Evolutionary conservation across 2,329 filamentous ascomycete species (phyloP).

Genomic region (Alternaria solani): DNA sequence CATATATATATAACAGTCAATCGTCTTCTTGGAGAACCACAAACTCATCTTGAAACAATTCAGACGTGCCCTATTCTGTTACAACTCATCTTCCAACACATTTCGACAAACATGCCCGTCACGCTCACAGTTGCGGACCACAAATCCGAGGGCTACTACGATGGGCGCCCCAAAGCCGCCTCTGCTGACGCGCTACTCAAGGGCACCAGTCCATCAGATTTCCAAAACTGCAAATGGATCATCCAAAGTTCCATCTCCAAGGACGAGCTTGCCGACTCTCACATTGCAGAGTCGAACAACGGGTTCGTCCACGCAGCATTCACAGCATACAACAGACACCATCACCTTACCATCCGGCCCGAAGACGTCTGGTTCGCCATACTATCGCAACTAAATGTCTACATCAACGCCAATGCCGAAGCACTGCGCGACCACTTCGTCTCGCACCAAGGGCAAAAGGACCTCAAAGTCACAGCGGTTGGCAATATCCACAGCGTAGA

Average conservation of each 20-base stretch:
- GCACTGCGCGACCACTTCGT: slow-evolving; percentile 40
- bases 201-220: not conserved
- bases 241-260: slow-evolving; percentile 19
- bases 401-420: slow-evolving; percentile 36
- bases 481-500: slow-evolving; percentile 13
- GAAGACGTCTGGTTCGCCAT: slow-evolving; percentile 42
- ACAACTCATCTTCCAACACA: not conserved
- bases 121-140: slow-evolving; percentile 19
- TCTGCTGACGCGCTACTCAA: not conserved
- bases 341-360: slow-evolving; percentile 33
- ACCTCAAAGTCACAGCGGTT: slow-evolving; percentile 18
- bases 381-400: slow-evolving; percentile 35
- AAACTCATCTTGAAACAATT: not conserved
- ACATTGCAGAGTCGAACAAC: slow-evolving; percentile 19
- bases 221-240: slow-evolving; percentile 1
- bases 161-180: not conserved
- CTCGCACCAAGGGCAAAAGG: slow-evolving; percentile 37
- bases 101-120: slow-evolving; percentile 14
- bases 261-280: not conserved
- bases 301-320: slow-evolving; percentile 27
- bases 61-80: not conserved
- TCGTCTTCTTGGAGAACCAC: not conserved
- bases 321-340: slow-evolving; percentile 28
- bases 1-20: not conserved
- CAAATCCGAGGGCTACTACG: not conserved